Conservation (phyloP, 179 eudicot genomes). For the Beta macrorhiza region DNA sequence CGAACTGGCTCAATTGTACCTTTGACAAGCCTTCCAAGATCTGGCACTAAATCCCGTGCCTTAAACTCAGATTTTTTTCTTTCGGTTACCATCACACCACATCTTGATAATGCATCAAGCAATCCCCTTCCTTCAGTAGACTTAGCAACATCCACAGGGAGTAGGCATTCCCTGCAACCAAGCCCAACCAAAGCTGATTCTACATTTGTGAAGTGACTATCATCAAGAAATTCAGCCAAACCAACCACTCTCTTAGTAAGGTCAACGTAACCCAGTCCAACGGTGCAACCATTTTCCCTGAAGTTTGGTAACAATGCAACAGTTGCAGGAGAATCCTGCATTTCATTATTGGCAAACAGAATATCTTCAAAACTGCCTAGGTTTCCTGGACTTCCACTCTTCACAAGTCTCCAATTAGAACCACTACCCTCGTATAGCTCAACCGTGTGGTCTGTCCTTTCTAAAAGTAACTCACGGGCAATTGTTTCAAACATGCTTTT, state of each 20-base stretch:
- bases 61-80: conserved; percentile 80
- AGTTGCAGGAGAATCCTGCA: conserved; percentile 92
- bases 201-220: conserved; percentile 82
- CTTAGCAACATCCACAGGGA: conserved; percentile 61
- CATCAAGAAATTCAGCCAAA: conserved; percentile 75
- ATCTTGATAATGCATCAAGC: conserved; percentile 81
- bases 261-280: conserved; percentile 79
- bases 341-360: conserved; percentile 90
- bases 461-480: conserved; percentile 77
- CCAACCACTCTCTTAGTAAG: conserved; percentile 67
- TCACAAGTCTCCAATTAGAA: conserved; percentile 75
- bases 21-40: conserved; percentile 88
- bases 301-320: conserved; percentile 66
- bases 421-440: conserved; percentile 94
- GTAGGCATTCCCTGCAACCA: conserved; percentile 94
- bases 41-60: conserved; percentile 75
- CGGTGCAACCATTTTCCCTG: conserved; percentile 65
- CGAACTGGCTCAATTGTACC: conserved; percentile 87
- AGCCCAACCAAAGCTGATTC: conserved; percentile 91
- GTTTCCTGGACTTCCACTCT: conserved; percentile 94
- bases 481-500: conserved; percentile 91
- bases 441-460: conserved; percentile 88
- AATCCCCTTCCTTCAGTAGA: conserved; percentile 63
- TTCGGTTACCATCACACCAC: conserved; percentile 92
- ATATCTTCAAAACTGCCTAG: conserved; percentile 88